Evolutionary conservation across 2,329 filamentous ascomycete genomes (phyloP).

Genomic region (Fulvia fulva): DNA sequence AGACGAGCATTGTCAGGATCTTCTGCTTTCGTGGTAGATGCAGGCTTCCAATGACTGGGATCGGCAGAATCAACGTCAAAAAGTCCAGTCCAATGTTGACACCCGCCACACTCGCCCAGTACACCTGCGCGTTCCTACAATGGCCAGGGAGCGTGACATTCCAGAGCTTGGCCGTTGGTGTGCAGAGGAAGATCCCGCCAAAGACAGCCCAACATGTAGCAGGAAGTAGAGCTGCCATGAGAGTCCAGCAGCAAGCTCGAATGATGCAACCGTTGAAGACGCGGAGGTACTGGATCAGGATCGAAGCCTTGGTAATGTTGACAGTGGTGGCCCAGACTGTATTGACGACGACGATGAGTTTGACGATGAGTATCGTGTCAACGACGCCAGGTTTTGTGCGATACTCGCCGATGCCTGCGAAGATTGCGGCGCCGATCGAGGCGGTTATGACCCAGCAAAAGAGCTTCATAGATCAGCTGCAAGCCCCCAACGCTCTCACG

Average conservation of each 20-base stretch:
- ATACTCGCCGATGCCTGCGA: constrained; percentile 25
- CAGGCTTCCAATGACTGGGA: constrained; percentile 40
- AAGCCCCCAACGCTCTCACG: neutral
- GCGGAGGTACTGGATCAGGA: constrained; percentile 48
- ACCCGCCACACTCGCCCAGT: constrained; percentile 45
- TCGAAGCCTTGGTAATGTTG: constrained; percentile 44
- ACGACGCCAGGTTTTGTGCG: neutral
- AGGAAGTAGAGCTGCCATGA: constrained; percentile 33
- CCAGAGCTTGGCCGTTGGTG: constrained; percentile 42
- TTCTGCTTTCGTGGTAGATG: constrained; percentile 43
- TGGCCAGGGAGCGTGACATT: constrained; percentile 27
- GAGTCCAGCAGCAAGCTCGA: constrained; percentile 36
- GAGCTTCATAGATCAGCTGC: constrained; percentile 14
- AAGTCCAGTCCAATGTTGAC: constrained; percentile 46
- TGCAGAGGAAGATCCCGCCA: constrained; percentile 41
- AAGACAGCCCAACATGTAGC: constrained; percentile 33
- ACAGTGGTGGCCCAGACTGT: constrained; percentile 33
- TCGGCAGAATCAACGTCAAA: constrained; percentile 42
- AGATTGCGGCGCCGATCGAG: constrained; percentile 26
- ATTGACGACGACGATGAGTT: constrained; percentile 33
- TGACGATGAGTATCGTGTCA: constrained; percentile 22
- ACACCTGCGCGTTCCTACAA: constrained; percentile 38
- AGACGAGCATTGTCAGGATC: constrained; percentile 40
- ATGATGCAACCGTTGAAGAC: constrained; percentile 39
- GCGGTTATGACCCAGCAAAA: constrained; percentile 30